These are phyloP conservation scores for Russula earlei DNA, from an alignment of 768 basidiomycete genomes.

Conservation along the genomic window DNA sequence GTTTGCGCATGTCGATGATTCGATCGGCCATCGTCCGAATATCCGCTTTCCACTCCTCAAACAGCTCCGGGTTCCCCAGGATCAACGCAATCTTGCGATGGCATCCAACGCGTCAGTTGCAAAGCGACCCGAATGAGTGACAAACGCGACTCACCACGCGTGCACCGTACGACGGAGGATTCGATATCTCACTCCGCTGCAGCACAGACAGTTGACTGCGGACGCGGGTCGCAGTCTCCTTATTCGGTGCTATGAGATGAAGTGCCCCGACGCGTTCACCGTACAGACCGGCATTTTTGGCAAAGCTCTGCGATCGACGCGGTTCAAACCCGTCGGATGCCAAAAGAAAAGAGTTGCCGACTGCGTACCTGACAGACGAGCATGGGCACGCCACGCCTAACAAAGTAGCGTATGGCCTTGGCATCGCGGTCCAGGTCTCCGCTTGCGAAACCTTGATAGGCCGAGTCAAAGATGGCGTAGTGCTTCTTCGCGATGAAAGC, in stretches of 20 bases:
- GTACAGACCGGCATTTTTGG: slow-evolving; percentile 94
- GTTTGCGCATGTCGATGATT: slow-evolving; percentile 85
- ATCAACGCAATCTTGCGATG: slow-evolving; percentile 61
- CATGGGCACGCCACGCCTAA: slow-evolving; percentile 59
- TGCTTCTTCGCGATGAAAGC: slow-evolving; percentile 64
- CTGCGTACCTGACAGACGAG: slow-evolving; percentile 76
- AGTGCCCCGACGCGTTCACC: slow-evolving; percentile 93
- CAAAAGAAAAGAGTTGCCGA: neutral
- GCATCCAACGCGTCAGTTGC: neutral
- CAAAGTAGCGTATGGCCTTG: slow-evolving; percentile 85
- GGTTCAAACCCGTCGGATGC: neutral
- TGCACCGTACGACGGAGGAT: slow-evolving; percentile 87
- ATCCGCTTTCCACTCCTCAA: slow-evolving; percentile 84
- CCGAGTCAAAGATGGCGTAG: slow-evolving; percentile 90
- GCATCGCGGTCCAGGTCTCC: slow-evolving; percentile 89
- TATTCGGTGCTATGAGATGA: slow-evolving; percentile 59
- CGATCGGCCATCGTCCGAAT: slow-evolving; percentile 88
- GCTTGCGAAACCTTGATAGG: slow-evolving; percentile 95
- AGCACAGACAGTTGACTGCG: slow-evolving; percentile 87
- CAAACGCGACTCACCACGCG: slow-evolving; percentile 52
- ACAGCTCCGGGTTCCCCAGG: slow-evolving; percentile 61
- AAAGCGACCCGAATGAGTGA: neutral
- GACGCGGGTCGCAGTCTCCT: slow-evolving; percentile 62
- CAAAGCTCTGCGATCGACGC: slow-evolving; percentile 65
- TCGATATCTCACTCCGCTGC: slow-evolving; percentile 91